Evolutionary conservation across 148 eudicot genomes (phyloP).

Genomic region (Gaultheria prostrata): DNA sequence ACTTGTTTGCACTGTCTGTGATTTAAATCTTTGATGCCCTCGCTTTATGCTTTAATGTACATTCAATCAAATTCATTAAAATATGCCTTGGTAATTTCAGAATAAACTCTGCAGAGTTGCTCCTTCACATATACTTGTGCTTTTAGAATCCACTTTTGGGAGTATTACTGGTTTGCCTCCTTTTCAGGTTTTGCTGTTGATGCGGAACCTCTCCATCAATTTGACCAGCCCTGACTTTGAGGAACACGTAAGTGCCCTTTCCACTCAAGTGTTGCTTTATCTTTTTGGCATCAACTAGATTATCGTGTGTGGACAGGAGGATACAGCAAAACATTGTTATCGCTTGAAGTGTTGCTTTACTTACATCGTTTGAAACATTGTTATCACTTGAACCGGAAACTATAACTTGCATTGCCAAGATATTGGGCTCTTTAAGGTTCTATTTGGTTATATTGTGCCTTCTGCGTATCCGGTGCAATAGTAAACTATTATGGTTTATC

Average conservation of each 20-base stretch:
- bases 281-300: background rate
- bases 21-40: background rate
- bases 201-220: constrained; percentile 93
- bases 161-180: background rate
- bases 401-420: background rate
- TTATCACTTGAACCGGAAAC: background rate
- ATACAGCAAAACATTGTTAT: background rate
- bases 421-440: background rate
- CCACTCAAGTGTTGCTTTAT: background rate
- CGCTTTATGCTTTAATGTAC: background rate
- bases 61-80: background rate
- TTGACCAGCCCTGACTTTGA: constrained; percentile 90
- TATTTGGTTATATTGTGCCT: background rate
- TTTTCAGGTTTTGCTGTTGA: constrained; percentile 72
- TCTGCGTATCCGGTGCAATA: background rate
- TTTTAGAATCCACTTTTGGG: background rate
- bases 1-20: background rate
- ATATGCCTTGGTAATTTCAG: background rate
- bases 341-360: background rate
- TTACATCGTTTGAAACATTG: background rate
- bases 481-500: background rate
- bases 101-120: background rate
- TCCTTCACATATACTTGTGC: background rate
- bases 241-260: constrained; percentile 74
- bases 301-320: background rate